Conservation (phyloP, 2,329 filamentous ascomycete species). For the Diaporthe eres region DNA sequence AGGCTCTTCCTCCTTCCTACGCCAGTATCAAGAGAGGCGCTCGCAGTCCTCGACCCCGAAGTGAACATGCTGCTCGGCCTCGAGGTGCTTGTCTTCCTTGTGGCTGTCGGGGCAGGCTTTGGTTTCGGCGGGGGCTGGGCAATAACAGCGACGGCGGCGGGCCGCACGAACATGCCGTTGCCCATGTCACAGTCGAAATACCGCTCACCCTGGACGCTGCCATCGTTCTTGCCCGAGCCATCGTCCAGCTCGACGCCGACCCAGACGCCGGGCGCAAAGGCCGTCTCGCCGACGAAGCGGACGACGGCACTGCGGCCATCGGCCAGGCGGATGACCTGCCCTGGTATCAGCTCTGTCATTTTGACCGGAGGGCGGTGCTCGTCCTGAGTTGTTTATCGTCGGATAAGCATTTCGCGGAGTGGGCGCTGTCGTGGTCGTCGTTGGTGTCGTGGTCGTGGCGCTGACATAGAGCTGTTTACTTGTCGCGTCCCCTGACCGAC, state of each 20-base stretch:
- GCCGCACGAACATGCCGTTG: constrained; percentile 86
- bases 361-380: constrained; percentile 45
- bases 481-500: constrained; percentile 36
- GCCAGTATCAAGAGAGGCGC: constrained; percentile 65
- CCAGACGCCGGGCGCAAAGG: constrained; percentile 88
- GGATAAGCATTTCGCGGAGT: constrained; percentile 33
- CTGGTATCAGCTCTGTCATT: constrained; percentile 71
- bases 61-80: constrained; percentile 66
- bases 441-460: not conserved
- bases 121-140: constrained; percentile 61
- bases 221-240: constrained; percentile 91
- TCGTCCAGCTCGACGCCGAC: constrained; percentile 90
- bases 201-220: constrained; percentile 85
- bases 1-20: constrained; percentile 76
- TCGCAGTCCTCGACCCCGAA: constrained; percentile 54
- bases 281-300: constrained; percentile 84
- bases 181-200: constrained; percentile 90
- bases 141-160: constrained; percentile 75
- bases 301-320: constrained; percentile 84
- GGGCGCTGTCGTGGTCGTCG: not conserved
- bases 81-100: constrained; percentile 52
- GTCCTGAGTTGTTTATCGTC: not conserved
- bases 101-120: constrained; percentile 56
- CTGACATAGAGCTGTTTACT: constrained; percentile 25
- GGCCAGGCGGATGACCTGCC: constrained; percentile 83